A percentile compares a stretch with the other conserved stretches of the same genome.
Evolutionary conservation across 176 grass and related monocot species (phyloP).

Genomic region (Avena atlantica): DNA sequence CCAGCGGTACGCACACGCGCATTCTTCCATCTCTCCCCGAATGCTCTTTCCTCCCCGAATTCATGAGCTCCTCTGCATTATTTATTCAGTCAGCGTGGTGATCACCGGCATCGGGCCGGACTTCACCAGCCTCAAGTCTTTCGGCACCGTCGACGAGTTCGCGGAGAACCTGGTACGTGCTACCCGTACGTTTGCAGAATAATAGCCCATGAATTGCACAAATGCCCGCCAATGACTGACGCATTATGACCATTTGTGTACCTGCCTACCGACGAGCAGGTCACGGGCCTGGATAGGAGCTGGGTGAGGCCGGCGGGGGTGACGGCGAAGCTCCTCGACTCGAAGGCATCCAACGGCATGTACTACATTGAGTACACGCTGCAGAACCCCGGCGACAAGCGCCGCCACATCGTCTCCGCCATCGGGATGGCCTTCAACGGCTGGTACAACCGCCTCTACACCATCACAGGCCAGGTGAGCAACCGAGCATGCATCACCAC

Average conservation of each 20-base stretch:
- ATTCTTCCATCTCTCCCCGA: background rate
- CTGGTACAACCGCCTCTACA: slow-evolving; percentile 93
- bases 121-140: slow-evolving; percentile 94
- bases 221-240: too few relatives aligned
- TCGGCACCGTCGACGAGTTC: slow-evolving; percentile 85
- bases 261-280: slow-evolving; percentile 30
- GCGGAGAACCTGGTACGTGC: slow-evolving; percentile 73
- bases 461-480: slow-evolving; percentile 82
- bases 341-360: slow-evolving; percentile 71
- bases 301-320: slow-evolving; percentile 79
- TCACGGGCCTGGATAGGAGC: slow-evolving; percentile 88
- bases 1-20: slow-evolving; percentile 53
- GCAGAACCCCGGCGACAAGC: slow-evolving; percentile 83
- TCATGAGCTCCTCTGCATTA: slow-evolving; percentile 14
- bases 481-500: too few relatives aligned
- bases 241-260: too few relatives aligned
- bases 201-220: background rate
- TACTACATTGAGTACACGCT: slow-evolving; percentile 95
- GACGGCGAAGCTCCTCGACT: slow-evolving; percentile 77
- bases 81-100: slow-evolving; percentile 78
- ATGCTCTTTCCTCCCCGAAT: background rate
- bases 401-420: slow-evolving; percentile 79
- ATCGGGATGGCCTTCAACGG: slow-evolving; percentile 89
- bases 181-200: background rate
- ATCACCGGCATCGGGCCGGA: slow-evolving; percentile 94